These are phyloP conservation scores for Coemansia sp. DNA, from an alignment of 192 early-diverging fungal species.

Conservation along the genomic window DNA sequence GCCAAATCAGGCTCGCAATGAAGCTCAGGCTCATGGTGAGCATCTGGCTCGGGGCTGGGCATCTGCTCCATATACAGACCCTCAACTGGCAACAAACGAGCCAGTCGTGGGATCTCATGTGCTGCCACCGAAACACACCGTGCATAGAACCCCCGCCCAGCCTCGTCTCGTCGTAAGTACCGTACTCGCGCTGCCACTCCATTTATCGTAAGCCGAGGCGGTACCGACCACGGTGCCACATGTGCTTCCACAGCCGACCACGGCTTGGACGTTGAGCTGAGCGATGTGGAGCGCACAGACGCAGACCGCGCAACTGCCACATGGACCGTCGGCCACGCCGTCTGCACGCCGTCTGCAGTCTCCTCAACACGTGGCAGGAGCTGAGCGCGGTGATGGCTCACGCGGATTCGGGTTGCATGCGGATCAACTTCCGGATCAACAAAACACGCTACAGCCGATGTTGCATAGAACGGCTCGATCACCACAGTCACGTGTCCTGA, in stretches of 20 bases:
- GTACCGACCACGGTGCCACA: conserved; percentile 38
- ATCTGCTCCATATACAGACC: conserved; percentile 22
- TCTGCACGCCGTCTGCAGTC: conserved; percentile 10
- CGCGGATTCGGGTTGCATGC: conserved; percentile 44
- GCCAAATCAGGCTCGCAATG: neutral
- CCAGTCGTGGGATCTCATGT: conserved; percentile 11
- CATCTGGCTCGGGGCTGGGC: conserved; percentile 1
- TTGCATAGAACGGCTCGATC: conserved; percentile 27
- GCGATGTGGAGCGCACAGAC: neutral
- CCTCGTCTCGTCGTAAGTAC: conserved; percentile 35
- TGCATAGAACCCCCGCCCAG: conserved; percentile 26
- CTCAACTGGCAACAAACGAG: neutral
- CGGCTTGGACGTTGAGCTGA: neutral
- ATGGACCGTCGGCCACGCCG: conserved; percentile 39
- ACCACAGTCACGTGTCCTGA: conserved; percentile 14
- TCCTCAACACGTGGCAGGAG: conserved; percentile 27
- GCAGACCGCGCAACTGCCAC: conserved; percentile 15
- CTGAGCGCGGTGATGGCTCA: conserved; percentile 32
- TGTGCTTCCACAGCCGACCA: neutral
- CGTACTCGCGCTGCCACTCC: conserved; percentile 30
- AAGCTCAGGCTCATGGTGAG: neutral
- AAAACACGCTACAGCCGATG: conserved; percentile 36
- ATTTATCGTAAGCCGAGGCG: conserved; percentile 42
- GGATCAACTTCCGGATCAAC: conserved; percentile 51
- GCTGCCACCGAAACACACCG: conserved; percentile 40